Base-by-base conservation (phyloP, 1,284 basidiomycete genomes). In the Pisolithus thermaeus region DNA sequence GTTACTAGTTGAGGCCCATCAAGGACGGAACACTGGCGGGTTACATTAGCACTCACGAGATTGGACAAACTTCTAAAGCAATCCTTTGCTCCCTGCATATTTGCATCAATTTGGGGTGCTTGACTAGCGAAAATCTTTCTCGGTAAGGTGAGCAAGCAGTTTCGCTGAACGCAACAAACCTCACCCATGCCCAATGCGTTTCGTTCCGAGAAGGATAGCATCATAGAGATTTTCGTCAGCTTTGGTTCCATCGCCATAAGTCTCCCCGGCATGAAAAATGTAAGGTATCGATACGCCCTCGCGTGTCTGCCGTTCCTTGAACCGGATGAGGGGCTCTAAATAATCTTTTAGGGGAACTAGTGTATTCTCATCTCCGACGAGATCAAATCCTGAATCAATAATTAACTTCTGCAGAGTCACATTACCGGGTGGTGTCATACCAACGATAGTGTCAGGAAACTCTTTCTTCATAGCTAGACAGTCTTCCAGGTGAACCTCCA, bases 251-350 rank as follows among this genome's bases (percentile, higher is more conserved):
- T 90, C 88, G 5, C 83, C 82, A 16, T 85, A 72, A 0, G 87
- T 90, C 67, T 90, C 87, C 32, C 87, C 89, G 0, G 85, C 88
- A 59, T 91, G 90, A 57, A 91, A 82, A 44, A 91, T 77, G 64
- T 88, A 89, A 1, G 90, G 89, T 27, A 91, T 80, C 27, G 83
- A 76, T 2, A 91, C 57, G 0, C 78, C 76, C 44, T 78, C 70
- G 52, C 82, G 78, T 48, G 76, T 72, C 55, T 80, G 77, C 35
- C 77, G 75, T 48, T 76, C 67, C 39, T 75, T 71, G 70, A 90
- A 90, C 28, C 71, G 70, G 6, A 86, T 68, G 16, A 92, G 71
- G 14, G 78, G 75, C 32, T 80, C 76, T 25, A 83, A 63, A 63
- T 90, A 91, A 58, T 84, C 72, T 9, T 74, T 78, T 28, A 90